Conservation (phyloP, 805 yeast species). For the Maudiozyma serrabonitensis region DNA sequence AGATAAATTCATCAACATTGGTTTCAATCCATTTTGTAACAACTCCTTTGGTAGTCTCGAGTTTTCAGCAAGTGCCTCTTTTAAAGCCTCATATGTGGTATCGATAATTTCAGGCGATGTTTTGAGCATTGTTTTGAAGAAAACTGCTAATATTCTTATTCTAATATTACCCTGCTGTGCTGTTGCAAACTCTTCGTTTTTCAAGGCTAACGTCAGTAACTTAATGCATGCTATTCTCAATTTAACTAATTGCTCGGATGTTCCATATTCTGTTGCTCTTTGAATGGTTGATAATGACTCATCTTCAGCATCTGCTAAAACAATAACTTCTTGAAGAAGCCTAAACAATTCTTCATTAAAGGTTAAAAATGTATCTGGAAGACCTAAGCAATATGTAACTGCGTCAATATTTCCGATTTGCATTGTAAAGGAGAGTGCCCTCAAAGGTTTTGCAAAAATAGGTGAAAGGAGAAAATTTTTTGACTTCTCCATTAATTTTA, state of each 20-base stretch:
- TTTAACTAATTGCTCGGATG: constrained; percentile 79
- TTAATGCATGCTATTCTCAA: constrained; percentile 84
- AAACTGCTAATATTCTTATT: constrained; percentile 80
- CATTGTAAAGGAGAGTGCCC: constrained; percentile 97
- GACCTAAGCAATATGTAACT: constrained; percentile 76
- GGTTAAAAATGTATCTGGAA: constrained; percentile 71
- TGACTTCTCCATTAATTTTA: constrained; percentile 72
- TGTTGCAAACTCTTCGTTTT: constrained; percentile 72
- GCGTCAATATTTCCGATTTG: constrained; percentile 98
- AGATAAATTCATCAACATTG: constrained; percentile 89
- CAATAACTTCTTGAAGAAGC: constrained; percentile 79
- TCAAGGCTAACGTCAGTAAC: constrained; percentile 69
- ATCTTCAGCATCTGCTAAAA: constrained; percentile 95
- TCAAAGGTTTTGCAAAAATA: constrained; percentile 88
- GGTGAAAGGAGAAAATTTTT: constrained; percentile 79
- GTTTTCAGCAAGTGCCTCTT: constrained; percentile 73
- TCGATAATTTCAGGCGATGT: constrained; percentile 79
- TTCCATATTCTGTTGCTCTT: constrained; percentile 73
- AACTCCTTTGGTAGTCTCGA: constrained; percentile 88
- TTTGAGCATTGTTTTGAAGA: constrained; percentile 85
- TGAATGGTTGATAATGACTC: constrained; percentile 86
- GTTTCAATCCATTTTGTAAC: constrained; percentile 89
- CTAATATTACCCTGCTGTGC: constrained; percentile 71
- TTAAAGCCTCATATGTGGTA: constrained; percentile 86
- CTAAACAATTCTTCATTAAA: constrained; percentile 86